Evolutionary conservation across 1,284 basidiomycete species (phyloP), one percentile per base, ranked within the genome.

Genomic region (Ustilago cynodontis): DNA sequence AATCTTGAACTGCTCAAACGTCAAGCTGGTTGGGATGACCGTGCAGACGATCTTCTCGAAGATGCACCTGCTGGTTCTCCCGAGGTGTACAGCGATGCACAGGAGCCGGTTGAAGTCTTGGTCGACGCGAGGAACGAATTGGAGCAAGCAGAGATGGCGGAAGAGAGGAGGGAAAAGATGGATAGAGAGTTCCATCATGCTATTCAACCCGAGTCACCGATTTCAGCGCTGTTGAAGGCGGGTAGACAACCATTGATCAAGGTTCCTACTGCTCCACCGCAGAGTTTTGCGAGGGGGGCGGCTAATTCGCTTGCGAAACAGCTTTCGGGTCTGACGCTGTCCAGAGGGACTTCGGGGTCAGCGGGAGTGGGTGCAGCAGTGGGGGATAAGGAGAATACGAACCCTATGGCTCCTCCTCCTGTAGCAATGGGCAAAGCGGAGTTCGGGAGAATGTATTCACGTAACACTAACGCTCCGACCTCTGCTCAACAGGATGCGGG

Each of bases 151-250:
- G 56, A 58, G 28, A 45, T 47, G 28, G 56, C 28, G 1, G 86
- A 86, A 59, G 79, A 79, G 47, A 79, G 85, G 41, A 72, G 84
- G 13, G 84, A 82, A 59, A 73, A 82, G 59, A 69, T 87, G 86
- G 95, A 99, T 89, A 91, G 93, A 82, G 95, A 98, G 86, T 96
- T 97, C 90, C 92, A 94, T 87, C 92, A 93, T 80, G 97, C 95
- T 2, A 93, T 98, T 3, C 93, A 95, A 84, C 97, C 96, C 4
- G 94, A 94, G 57, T 93, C 92, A 76, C 96, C 97, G 0, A 96
- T 99, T 70, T 94, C 94, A 22, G 94, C 93, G 6, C 88, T 99
- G 59, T 90, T 99, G 82, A 87, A 88, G 82, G 81, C 82, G 16
- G 80, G 82, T 47, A 65, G 79, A 28, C 81, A 83, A 62, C 82